phyloP scores from a whole-genome alignment of 306 rosid genomes.

The Sophora flavescens region DNA sequence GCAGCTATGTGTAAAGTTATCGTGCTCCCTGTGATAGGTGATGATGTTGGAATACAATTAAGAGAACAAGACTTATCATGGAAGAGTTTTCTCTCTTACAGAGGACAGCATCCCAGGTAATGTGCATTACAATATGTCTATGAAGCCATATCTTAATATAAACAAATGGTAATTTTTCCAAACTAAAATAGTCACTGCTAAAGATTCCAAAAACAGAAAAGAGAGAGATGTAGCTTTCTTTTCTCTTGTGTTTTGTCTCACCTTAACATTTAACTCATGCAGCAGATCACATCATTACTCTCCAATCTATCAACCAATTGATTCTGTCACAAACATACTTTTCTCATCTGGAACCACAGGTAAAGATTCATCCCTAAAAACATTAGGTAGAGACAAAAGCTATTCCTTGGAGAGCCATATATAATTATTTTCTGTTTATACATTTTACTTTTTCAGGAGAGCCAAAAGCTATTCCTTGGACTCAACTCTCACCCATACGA shows the following conservation, averaged over 20 bases:
- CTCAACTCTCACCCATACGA: slow-evolving; percentile 89
- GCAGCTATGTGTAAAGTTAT: slow-evolving; percentile 71
- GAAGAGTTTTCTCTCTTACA: slow-evolving; percentile 72
- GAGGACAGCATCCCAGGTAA: slow-evolving; percentile 59
- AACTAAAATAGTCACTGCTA: slow-evolving; percentile 14
- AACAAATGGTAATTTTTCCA: background rate
- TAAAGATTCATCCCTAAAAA: slow-evolving; percentile 41
- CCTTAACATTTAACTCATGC: slow-evolving; percentile 42
- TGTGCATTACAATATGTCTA: slow-evolving; percentile 2
- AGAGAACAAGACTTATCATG: slow-evolving; percentile 74
- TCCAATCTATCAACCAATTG: slow-evolving; percentile 70
- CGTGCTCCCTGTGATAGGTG: slow-evolving; percentile 78
- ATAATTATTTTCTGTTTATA: slow-evolving; percentile 37
- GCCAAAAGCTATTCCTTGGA: slow-evolving; percentile 97
- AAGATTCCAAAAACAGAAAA: slow-evolving; percentile 7
- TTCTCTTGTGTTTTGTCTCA: slow-evolving; percentile 39
- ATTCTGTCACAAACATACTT: slow-evolving; percentile 78
- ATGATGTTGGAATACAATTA: slow-evolving; percentile 58
- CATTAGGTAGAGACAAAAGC: background rate
- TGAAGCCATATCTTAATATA: slow-evolving; percentile 5
- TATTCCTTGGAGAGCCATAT: background rate
- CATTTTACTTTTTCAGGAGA: slow-evolving; percentile 65
- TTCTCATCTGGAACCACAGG: slow-evolving; percentile 99
- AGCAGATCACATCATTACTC: slow-evolving; percentile 66
- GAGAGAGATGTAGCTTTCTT: background rate